Conservation (phyloP, 768 basidiomycete genomes). For the Termitomyces sp. region DNA sequence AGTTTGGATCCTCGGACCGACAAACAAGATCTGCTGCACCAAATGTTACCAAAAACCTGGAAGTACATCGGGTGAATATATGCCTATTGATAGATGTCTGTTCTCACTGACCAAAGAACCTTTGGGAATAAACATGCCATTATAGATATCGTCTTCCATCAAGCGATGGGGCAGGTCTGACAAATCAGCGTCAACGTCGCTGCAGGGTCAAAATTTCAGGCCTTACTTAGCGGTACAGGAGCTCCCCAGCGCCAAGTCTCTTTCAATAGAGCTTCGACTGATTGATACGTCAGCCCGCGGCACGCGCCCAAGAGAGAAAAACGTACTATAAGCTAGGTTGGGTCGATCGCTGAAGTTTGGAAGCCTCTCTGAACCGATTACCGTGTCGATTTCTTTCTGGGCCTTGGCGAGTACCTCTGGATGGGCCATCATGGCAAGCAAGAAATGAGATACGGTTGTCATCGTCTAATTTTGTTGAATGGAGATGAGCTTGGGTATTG, state of each 20-base stretch:
- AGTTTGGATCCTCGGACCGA: no score
- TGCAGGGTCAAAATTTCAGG: background rate
- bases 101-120: slow-evolving; percentile 47
- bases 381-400: slow-evolving; percentile 61
- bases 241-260: slow-evolving; percentile 56
- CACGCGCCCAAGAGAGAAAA: background rate
- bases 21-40: slow-evolving; percentile 29
- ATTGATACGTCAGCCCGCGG: background rate
- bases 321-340: slow-evolving; percentile 50
- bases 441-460: slow-evolving; percentile 52
- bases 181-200: background rate
- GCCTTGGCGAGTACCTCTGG: slow-evolving; percentile 56
- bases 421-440: slow-evolving; percentile 63
- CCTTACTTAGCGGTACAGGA: slow-evolving; percentile 54
- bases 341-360: slow-evolving; percentile 56
- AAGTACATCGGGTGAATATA: slow-evolving; percentile 4
- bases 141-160: slow-evolving; percentile 64
- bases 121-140: slow-evolving; percentile 54
- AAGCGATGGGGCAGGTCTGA: slow-evolving; percentile 61
- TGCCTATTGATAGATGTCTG: background rate
- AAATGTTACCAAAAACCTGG: slow-evolving; percentile 57
- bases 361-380: slow-evolving; percentile 52
- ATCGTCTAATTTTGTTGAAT: slow-evolving; percentile 38
- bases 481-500: background rate
- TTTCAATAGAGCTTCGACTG: slow-evolving; percentile 49